phyloP scores from a whole-genome alignment of 495 filamentous ascomycete species.

The Letharia columbiana region DNA sequence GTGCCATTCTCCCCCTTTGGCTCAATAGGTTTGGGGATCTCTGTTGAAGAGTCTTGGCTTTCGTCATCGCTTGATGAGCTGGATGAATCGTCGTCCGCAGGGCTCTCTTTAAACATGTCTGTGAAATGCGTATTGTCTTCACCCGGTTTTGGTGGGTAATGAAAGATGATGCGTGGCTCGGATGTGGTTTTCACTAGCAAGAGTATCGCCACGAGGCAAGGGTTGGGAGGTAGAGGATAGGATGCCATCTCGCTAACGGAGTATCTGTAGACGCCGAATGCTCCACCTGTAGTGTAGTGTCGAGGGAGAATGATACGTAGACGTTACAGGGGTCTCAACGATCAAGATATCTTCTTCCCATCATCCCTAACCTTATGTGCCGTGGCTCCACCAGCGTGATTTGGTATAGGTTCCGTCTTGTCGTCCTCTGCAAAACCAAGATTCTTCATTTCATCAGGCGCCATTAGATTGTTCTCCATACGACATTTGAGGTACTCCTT shows the following conservation, averaged over 20 bases:
- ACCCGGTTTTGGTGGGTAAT: slow-evolving; percentile 66
- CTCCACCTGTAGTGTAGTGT: neutral
- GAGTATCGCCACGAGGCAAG: slow-evolving; percentile 67
- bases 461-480: slow-evolving; percentile 99
- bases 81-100: slow-evolving; percentile 12
- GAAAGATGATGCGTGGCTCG: slow-evolving; percentile 80
- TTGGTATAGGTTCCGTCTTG: slow-evolving; percentile 18
- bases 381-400: slow-evolving; percentile 12
- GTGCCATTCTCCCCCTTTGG: slow-evolving; percentile 20
- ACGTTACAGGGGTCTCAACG: too few relatives aligned
- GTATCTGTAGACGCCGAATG: neutral
- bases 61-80: slow-evolving; percentile 33
- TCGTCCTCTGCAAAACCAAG: slow-evolving; percentile 66
- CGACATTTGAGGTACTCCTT: slow-evolving; percentile 84
- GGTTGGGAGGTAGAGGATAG: slow-evolving; percentile 44
- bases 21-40: slow-evolving; percentile 27
- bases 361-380: slow-evolving; percentile 14
- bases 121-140: slow-evolving; percentile 25
- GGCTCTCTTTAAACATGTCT: slow-evolving; percentile 13
- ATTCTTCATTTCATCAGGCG: slow-evolving; percentile 85
- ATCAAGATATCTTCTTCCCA: slow-evolving; percentile 17
- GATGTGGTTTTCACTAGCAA: slow-evolving; percentile 74
- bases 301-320: neutral
- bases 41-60: slow-evolving; percentile 38
- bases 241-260: slow-evolving; percentile 35